A percentile compares a stretch with the other conserved stretches of the same genome.
These are phyloP conservation scores for Solanum pennellii DNA, from an alignment of 257 asterid species.

Conservation along the genomic window DNA sequence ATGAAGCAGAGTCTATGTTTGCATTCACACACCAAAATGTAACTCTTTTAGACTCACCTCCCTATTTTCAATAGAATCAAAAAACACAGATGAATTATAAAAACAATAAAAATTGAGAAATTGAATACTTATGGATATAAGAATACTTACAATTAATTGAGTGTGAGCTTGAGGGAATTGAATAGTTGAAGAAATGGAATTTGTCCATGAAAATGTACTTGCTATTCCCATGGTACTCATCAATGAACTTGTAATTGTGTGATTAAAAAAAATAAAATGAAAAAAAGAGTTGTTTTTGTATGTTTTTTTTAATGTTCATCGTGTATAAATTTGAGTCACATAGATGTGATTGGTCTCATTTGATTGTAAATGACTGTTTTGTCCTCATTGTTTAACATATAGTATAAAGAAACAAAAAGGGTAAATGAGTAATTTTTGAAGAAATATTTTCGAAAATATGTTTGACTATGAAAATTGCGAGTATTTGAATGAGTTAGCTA, in stretches of 20 bases:
- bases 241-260: background rate
- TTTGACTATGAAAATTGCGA: too few relatives aligned
- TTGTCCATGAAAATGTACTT: constrained; percentile 45
- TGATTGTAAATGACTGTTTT: background rate
- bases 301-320: background rate
- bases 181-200: constrained; percentile 31
- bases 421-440: accelerated
- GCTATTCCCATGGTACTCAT: background rate
- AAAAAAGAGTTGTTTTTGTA: background rate
- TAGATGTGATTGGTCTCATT: background rate
- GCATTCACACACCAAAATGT: constrained; percentile 26
- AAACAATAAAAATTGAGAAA: background rate
- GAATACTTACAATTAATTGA: constrained; percentile 15
- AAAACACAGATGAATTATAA: background rate
- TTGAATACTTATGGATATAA: background rate
- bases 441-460: too few relatives aligned
- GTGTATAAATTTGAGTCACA: background rate
- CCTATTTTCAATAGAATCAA: background rate
- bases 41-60: constrained; percentile 26
- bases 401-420: background rate
- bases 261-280: background rate
- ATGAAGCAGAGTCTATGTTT: constrained; percentile 11
- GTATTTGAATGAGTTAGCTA: too few relatives aligned
- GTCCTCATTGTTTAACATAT: background rate
- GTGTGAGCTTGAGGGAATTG: constrained; percentile 19